Base-by-base conservation (phyloP, 2,329 filamentous ascomycete species). In the Lasiodiplodia hormozganensis region DNA sequence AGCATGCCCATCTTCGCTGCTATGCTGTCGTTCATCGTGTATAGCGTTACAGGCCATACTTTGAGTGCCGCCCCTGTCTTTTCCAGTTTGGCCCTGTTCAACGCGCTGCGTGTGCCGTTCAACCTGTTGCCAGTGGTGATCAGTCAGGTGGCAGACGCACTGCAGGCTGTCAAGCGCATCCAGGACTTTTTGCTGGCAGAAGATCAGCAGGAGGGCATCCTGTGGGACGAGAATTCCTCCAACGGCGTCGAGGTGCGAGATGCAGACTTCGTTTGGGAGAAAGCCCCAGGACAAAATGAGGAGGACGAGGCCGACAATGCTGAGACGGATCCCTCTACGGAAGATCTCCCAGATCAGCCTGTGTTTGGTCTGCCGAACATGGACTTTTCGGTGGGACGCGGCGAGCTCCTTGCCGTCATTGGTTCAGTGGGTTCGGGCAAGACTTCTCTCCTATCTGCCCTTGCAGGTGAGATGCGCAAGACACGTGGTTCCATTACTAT, bases 401-500 rank as follows among this genome's bases (percentile, higher is more conserved):
- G 93, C 73, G 93, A 96, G 76, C 85, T 96, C 2, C 84, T 94
- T 66, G 95, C 90, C 57, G 90, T 94, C 18, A 97, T 97, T 74
- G 93, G 93, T 36, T 87, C 88, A 18, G 94, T 97, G 1, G 93
- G 93, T 0, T 93, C 91, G 70, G 95, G 95, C 6, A 98, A 99
- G 82, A 96, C 87, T 64, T 97, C 94, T 0, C 82, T 99, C 1
- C 87, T 99, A 2, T 92, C 93, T 38, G 94, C 95, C 0, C 82
- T 99, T 56, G 95, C 94, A 0, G 95, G 96, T 23, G 95, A 98
- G 71, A 98, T 98, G 95, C 89, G 94, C 53, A 91, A 90, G 78
- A 96, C 92, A 0, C 82, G 81, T 3, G 94, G 94, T 11, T 86
- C 90, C 40, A 86, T 96, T 5, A 86, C 88, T 0, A 86, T 96